Conservation (phyloP, 2,329 filamentous ascomycete genomes). For the Madurella fahalii region DNA sequence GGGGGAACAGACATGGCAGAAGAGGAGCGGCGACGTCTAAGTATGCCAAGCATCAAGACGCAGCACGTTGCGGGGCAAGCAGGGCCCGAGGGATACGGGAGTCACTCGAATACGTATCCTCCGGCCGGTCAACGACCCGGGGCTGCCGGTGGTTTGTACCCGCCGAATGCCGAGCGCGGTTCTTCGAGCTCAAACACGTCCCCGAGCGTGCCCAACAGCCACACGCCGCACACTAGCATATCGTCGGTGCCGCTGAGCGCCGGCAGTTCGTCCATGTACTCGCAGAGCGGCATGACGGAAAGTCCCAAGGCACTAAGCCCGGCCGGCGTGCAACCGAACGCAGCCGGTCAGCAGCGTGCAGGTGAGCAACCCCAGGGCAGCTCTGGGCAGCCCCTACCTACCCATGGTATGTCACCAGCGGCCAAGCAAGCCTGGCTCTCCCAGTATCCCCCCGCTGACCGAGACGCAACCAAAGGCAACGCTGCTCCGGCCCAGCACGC, state of each 20-base stretch:
- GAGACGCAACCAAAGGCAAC: constrained; percentile 39
- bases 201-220: constrained; percentile 45
- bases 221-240: constrained; percentile 48
- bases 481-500: constrained; percentile 11
- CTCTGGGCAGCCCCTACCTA: constrained; percentile 23
- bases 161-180: constrained; percentile 55
- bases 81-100: constrained; percentile 47
- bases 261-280: constrained; percentile 58
- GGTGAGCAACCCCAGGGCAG: constrained; percentile 37
- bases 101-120: constrained; percentile 75
- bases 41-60: constrained; percentile 70
- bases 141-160: constrained; percentile 56
- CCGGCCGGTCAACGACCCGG: constrained; percentile 55
- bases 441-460: constrained; percentile 30
- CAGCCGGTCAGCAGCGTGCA: constrained; percentile 37
- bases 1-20: constrained; percentile 59
- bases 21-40: constrained; percentile 60
- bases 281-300: constrained; percentile 72
- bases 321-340: constrained; percentile 49
- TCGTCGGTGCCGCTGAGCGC: constrained; percentile 45
- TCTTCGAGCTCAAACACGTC: constrained; percentile 54
- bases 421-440: constrained; percentile 29
- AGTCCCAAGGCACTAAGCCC: constrained; percentile 81
- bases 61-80: constrained; percentile 57
- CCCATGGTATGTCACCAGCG: constrained; percentile 35